Evolutionary conservation across 495 filamentous ascomycete species (phyloP), one percentile per base, ranked within the genome.

Genomic region (Neurospora terricola): DNA sequence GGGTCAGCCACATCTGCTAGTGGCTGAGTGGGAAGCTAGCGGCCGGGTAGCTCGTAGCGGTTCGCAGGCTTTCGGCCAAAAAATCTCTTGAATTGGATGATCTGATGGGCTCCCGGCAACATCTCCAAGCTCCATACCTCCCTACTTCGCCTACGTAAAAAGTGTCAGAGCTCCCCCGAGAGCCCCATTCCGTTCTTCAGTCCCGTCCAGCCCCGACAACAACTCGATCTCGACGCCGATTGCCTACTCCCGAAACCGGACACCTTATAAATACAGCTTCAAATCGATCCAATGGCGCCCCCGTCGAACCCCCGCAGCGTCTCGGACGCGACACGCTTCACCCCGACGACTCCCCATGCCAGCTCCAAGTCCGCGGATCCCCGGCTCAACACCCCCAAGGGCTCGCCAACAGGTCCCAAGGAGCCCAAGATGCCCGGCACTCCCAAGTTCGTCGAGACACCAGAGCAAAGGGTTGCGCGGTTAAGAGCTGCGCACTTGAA

Each of bases 251-350:
- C 70, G n/a, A 39, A 40, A 71, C 70, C 39, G 54, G 30, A 48
- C 10, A 71, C 23, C 21, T 5, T 54, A 36, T 14, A 48, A 30
- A 21, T n/a, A 21, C 21, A 37, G 27, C n/a, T 43, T 6, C 4
- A 30, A 23, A 66, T 10, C 68, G 36, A 38, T 42, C 34, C 72
- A 71, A 76, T 80, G 76, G 73, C 76, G 39, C 74, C 76, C 59
- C 45, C 71, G 21, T 75, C 72, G 75, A 93, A 94, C 89, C 88
- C 94, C 76, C 94, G 95, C 82, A 94, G 92, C 83, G 91, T 94
- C 80, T 90, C 89, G 75, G 96, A 98, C 84, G 94, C 96, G 73
- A 99, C 96, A 80, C 90, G 95, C 74, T 99, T 99, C 87, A 98
- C 95, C 70, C 88, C 94, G 38, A 97, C 93, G 48, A 92, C 91